Base-by-base conservation (phyloP, 192 early-diverging fungal species). In the Chytriomyces hyalinus region DNA sequence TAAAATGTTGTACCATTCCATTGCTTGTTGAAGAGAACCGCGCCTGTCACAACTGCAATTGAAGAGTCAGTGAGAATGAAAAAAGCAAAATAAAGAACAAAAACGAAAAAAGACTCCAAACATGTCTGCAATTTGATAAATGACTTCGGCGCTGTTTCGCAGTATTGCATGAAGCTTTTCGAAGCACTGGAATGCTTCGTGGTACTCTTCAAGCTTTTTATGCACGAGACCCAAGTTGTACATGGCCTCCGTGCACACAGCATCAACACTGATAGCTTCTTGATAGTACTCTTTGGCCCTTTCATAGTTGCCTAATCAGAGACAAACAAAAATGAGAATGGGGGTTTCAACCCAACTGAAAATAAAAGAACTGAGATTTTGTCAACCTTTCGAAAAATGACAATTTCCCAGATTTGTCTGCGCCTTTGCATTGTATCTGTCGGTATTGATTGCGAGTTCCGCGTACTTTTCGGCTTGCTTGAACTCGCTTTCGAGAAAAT, bases 1-100 rank as follows among this genome's bases (percentile, higher is more conserved):
- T 5, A 90, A 73, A 28, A 90, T 85, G 76, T 87, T 89, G 76
- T 83, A 89, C 89, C 89, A 90, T 76, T 90, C 89, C 76, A 89
- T 78, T 6, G 87, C 85, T 64, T 84, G 85, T 44, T 76, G 75
- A 8, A 83, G 49, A 51, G 82, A 82, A 53, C 87, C 87, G 53
- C 83, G 74, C 49, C 82, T 85, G 60, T 90, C 89, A 64, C 83
- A 84, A 51, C 87, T 89, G 62, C 17, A 26, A 20, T 43, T 22
- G 26, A 53, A 67, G n/a, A 64, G n/a, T 44, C 8, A 61, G 20
- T 49, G 5, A 24, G 26, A n/a, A 43, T 70, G 22, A 49, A 43
- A 47, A 70, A 79, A 1, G 5, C 28, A 44, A 63, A 26, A 9
- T 64, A 4, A 67, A 61, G 8, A 10, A 20, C n/a, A 61, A 60